Evolutionary conservation across 208 protist species (phyloP), one percentile per base, ranked within the genome.

Genomic region (Endotrypanum monterogeii): DNA sequence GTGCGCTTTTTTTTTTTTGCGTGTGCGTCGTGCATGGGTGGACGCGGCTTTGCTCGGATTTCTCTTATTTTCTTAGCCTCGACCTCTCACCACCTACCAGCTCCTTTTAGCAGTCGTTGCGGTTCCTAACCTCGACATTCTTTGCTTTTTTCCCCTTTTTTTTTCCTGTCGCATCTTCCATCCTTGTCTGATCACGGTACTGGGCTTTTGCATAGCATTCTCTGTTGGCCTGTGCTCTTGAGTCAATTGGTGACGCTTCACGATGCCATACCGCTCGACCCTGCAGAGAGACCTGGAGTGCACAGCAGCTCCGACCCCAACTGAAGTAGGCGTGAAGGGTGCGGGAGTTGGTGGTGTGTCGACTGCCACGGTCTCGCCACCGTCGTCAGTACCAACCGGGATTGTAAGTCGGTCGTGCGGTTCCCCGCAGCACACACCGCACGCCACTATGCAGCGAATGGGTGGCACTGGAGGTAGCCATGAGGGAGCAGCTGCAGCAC

Each of bases 241-340:
- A 54, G 25, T 65, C 20, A 7, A 23, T 48, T 16, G 37, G 18
- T 30, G 32, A 30, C 18, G n/a, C 60, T 11, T 39, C 60, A 6
- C 32, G 67, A 80, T 80, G 76, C 68, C 76, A 8, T 80, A 73
- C n/a, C 46, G 51, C 3, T 70, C 76, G 14, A 67, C 76, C 35
- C 16, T 72, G 16, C 69, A 70, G 20, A 73, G 70, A 20, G 70
- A 75, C 46, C 28, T 60, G 52, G 70, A 80, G 70, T 80, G 76
- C 70, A 80, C 76, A 28, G 56, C 76, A 2, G 76, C 71, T 18
- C 63, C 76, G 46, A 52, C 52, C 11, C 30, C 76, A 16, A 58
- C 76, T 23, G 61, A 57, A 20, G 70, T 76, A 2, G 70, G 76
- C 11, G 50, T 61, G 39, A 72, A 41, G 56, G 20, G 46, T 25